phyloP scores from a whole-genome alignment of 1,284 basidiomycete species.

The Rhodotorula sp. region DNA sequence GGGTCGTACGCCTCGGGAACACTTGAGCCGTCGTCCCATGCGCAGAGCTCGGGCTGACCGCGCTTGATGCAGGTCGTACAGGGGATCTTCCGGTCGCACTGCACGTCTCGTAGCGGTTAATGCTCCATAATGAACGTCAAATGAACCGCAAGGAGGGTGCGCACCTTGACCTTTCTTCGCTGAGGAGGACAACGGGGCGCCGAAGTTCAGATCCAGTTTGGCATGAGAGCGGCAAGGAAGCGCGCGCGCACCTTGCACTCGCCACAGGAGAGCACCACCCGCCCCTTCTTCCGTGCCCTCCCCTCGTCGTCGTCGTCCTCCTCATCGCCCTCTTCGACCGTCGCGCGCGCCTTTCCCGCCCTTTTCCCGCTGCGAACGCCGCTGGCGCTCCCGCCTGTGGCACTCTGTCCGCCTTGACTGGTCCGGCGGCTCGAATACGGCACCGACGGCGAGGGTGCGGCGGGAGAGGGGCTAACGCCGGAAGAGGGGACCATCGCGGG shows the following conservation, averaged over 20 bases:
- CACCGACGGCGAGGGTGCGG: too few relatives aligned
- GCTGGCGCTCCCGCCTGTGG: too few relatives aligned
- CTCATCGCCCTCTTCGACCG: background rate
- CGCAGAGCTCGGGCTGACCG: conserved; percentile 16
- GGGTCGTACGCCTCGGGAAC: background rate
- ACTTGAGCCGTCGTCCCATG: conserved; percentile 17
- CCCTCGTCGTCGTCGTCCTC: background rate
- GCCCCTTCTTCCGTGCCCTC: conserved; percentile 5
- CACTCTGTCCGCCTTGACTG: too few relatives aligned
- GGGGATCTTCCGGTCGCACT: conserved; percentile 23
- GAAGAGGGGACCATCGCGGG: too few relatives aligned
- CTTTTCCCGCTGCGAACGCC: too few relatives aligned
- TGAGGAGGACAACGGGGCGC: too few relatives aligned
- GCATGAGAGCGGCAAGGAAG: too few relatives aligned
- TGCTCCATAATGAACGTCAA: background rate
- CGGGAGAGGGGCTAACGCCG: too few relatives aligned
- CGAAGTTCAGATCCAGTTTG: background rate
- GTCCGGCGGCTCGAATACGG: too few relatives aligned
- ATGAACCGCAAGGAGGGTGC: background rate
- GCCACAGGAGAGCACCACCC: conserved; percentile 13
- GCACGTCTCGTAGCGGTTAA: background rate
- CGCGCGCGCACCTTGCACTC: conserved; percentile 15
- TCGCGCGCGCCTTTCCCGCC: too few relatives aligned
- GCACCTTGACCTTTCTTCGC: background rate
- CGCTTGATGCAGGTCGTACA: conserved; percentile 27